These are phyloP conservation scores for Thinopyrum elongatum DNA, from an alignment of 176 grass and related monocot species.

Conservation along the genomic window DNA sequence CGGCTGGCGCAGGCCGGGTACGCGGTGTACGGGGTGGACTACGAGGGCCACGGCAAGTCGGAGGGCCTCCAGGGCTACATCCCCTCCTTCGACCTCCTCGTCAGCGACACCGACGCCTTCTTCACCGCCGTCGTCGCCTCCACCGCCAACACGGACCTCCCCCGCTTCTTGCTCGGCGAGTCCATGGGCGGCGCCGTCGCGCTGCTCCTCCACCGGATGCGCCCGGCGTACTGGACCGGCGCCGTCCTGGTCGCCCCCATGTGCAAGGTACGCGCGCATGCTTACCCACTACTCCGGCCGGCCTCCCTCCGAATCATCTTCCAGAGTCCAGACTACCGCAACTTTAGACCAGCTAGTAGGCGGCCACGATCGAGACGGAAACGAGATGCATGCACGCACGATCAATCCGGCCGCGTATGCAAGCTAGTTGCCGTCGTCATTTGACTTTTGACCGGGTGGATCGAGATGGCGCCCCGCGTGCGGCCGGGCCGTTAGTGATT, in stretches of 20 bases:
- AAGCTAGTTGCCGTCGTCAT: not conserved
- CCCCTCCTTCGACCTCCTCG: conserved; percentile 41
- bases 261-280: conserved; percentile 61
- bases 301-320: not conserved
- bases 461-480: not conserved
- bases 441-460: conserved; percentile 9
- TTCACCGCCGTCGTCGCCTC: conserved; percentile 35
- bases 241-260: conserved; percentile 75
- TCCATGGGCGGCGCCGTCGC: conserved; percentile 85
- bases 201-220: conserved; percentile 57
- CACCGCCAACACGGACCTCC: not conserved
- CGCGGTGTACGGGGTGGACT: conserved; percentile 70
- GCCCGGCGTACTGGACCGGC: conserved; percentile 58
- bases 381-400: not conserved
- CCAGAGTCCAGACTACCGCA: not conserved
- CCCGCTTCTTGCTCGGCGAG: conserved; percentile 56
- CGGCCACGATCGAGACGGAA: not conserved
- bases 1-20: conserved; percentile 60
- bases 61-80: conserved; percentile 75
- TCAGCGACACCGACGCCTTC: conserved; percentile 45
- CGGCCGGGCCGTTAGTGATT: not conserved
- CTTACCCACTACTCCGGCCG: not conserved
- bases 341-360: not conserved
- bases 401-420: not conserved
- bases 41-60: conserved; percentile 75